These are phyloP conservation scores for Tetrahymena borealis DNA, from an alignment of 73 alveolate species.

Conservation along the genomic window DNA sequence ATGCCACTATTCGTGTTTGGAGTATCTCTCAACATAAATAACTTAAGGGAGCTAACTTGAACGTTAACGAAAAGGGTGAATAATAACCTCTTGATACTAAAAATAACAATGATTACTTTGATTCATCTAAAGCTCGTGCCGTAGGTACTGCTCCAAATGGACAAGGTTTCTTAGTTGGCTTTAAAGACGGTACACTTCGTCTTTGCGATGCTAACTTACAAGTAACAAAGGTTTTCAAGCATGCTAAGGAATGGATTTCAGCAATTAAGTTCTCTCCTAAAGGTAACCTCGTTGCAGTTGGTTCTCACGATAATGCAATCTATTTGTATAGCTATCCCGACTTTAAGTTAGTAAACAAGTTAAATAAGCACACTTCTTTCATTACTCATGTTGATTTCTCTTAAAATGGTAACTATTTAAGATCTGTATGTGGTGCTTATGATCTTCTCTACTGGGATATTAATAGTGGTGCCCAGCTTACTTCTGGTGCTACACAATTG, in stretches of 20 bases:
- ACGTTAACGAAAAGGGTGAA: neutral
- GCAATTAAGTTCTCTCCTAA: slow-evolving; percentile 90
- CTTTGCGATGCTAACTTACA: slow-evolving; percentile 59
- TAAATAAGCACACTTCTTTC: slow-evolving; percentile 69
- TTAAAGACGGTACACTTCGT: slow-evolving; percentile 78
- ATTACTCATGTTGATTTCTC: slow-evolving; percentile 93
- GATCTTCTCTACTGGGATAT: slow-evolving; percentile 82
- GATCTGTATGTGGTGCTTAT: slow-evolving; percentile 79
- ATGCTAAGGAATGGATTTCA: slow-evolving; percentile 54
- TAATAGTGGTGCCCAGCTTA: slow-evolving; percentile 67
- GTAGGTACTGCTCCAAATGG: slow-evolving; percentile 78
- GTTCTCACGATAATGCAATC: slow-evolving; percentile 79
- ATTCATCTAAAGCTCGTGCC: slow-evolving; percentile 49
- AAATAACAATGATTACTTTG: slow-evolving; percentile 13
- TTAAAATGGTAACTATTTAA: slow-evolving; percentile 63
- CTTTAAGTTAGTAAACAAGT: slow-evolving; percentile 40
- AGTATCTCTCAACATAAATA: slow-evolving; percentile 13
- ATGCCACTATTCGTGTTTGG: slow-evolving; percentile 62
- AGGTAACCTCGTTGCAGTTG: slow-evolving; percentile 76
- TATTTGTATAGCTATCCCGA: slow-evolving; percentile 52
- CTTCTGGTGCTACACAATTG: slow-evolving; percentile 65
- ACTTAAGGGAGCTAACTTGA: neutral
- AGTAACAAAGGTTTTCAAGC: slow-evolving; percentile 52
- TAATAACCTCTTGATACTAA: neutral
- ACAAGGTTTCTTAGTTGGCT: slow-evolving; percentile 75